Conservation (phyloP, 108 stramenopile genomes). For the Conticribra guillardii region DNA sequence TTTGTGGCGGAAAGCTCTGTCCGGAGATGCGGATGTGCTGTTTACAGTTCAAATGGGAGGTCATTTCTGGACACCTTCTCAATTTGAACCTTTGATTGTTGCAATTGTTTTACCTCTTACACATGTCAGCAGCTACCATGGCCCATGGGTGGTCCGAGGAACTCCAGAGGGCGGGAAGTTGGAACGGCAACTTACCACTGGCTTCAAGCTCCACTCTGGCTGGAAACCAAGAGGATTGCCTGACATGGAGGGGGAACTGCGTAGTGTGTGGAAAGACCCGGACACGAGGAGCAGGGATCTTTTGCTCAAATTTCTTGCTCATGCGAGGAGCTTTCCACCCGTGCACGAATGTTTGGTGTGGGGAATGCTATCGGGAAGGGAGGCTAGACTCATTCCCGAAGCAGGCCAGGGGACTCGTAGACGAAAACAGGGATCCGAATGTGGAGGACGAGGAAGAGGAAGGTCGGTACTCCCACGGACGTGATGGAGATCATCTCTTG, state of each 20-base stretch:
- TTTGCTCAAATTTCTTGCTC: slow-evolving; percentile 56
- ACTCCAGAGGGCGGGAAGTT: neutral
- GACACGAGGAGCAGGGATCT: slow-evolving; percentile 27
- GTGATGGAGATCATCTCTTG: slow-evolving; percentile 50
- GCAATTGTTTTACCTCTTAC: slow-evolving; percentile 48
- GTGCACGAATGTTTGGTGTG: slow-evolving; percentile 48
- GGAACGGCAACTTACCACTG: slow-evolving; percentile 18
- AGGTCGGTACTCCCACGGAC: neutral
- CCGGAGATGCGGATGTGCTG: slow-evolving; percentile 21
- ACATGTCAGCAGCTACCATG: slow-evolving; percentile 27
- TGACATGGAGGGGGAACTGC: slow-evolving; percentile 37
- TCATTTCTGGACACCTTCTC: slow-evolving; percentile 6
- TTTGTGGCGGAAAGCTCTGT: slow-evolving; percentile 21
- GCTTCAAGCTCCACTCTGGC: neutral
- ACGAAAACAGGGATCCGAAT: neutral
- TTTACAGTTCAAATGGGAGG: slow-evolving; percentile 10
- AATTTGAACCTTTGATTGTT: slow-evolving; percentile 20
- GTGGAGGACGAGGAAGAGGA: neutral
- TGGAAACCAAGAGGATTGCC: slow-evolving; percentile 55
- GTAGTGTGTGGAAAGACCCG: slow-evolving; percentile 26
- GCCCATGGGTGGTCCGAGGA: slow-evolving; percentile 2
- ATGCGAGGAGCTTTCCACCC: slow-evolving; percentile 15
- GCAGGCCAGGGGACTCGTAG: slow-evolving; percentile 9
- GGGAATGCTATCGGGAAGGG: slow-evolving; percentile 27
- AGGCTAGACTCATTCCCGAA: slow-evolving; percentile 13